Conservation (phyloP, 83 land plant genomes). For the Thuja plicata region DNA sequence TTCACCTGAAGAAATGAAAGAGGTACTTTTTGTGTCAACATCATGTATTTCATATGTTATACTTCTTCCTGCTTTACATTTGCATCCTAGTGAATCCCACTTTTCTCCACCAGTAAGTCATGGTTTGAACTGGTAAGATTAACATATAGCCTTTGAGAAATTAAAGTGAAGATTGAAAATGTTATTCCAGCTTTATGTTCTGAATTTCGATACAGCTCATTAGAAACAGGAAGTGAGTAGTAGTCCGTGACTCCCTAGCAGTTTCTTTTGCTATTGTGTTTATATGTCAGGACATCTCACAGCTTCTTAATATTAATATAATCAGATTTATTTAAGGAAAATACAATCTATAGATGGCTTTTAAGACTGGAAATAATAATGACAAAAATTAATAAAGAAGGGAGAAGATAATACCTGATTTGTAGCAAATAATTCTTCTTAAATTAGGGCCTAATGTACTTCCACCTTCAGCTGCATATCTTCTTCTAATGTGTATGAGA, state of each 20-base stretch:
- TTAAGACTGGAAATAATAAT: too few species aligned
- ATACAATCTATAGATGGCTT: too few species aligned
- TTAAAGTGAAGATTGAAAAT: background rate
- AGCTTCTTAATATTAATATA: too few species aligned
- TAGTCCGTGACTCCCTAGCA: background rate
- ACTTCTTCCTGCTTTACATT: background rate
- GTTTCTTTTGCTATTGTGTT: background rate
- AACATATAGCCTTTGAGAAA: background rate
- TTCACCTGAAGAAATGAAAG: slow-evolving; percentile 86
- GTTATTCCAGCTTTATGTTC: background rate
- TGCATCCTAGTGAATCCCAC: background rate
- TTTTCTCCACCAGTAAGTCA: background rate
- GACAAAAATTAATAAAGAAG: too few species aligned
- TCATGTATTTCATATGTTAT: background rate
- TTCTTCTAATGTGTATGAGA: too few species aligned
- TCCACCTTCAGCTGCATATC: too few species aligned
- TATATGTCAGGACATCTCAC: background rate
- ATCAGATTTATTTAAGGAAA: too few species aligned
- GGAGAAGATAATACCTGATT: too few species aligned
- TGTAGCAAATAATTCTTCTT: too few species aligned
- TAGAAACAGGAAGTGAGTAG: background rate
- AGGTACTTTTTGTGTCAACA: slow-evolving; percentile 43
- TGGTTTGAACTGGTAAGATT: background rate
- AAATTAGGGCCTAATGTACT: too few species aligned
- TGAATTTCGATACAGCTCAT: background rate